Evolutionary conservation across 352 stramenopile genomes (phyloP), one percentile per base, ranked within the genome.

Genomic region (Phytophthora melonis): DNA sequence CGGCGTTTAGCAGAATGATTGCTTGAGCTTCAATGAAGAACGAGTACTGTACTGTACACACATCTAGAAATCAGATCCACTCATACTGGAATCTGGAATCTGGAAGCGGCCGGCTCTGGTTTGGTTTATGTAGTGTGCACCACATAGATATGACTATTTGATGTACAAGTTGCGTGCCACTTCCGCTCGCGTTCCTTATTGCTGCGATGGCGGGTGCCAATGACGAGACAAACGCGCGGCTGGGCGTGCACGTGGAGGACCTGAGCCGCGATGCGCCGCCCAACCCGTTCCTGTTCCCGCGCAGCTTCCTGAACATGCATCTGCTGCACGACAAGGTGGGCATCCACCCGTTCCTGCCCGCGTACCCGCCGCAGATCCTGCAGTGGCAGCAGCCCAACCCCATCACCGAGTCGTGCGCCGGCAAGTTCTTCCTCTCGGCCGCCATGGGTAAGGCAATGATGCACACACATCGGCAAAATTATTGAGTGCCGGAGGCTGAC

Each of bases 241-340:
- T 91, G 64, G 88, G 88, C 59, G 63, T 93, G 30, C 88, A 77
- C 68, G 63, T 85, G 50, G 83, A 80, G 62, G 81, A 93, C 62
- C 63, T 94, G 71, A 85, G 80, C 65, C 74, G 72, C 32, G 83
- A 86, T 56, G 70, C 14, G 53, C 88, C 89, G 63, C 87, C 87
- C n/a, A 93, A 93, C 71, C 77, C 82, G 41, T 96, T 96, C 77
- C 70, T 94, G 54, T 96, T 93, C 72, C 89, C 89, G 55, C 87
- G 86, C 30, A 86, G 63, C 43, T 85, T 89, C 57, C 75, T 91
- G n/a, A 63, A 77, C 6, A 64, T 79, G 65, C 80, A 89, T 53
- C 36, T 82, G 68, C 66, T 86, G 55, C 72, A 82, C 58, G 74
- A 88, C 32, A 81, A 83, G 8, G 82, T 78, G 57, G 81, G 82